Percentiles rank a stretch among this genome's conserved stretches.
These are phyloP conservation scores for Biscogniauxia mediterranea DNA, from an alignment of 2,329 filamentous ascomycete genomes.

Conservation along the genomic window DNA sequence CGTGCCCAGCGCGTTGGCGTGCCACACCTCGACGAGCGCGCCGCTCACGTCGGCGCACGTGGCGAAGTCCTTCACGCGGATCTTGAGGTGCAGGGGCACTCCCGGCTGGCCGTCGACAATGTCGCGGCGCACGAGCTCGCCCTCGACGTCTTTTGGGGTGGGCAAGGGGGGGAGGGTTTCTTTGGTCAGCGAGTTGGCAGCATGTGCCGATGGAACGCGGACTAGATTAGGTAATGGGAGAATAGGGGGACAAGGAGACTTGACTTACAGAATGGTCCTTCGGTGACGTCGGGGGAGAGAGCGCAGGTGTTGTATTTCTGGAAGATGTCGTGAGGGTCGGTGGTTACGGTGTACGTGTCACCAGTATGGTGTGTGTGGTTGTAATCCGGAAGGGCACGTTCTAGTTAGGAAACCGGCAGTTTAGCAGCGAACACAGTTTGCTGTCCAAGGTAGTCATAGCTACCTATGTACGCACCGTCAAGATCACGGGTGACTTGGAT, in stretches of 20 bases:
- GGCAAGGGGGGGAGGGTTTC: too few species aligned
- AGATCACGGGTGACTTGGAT: not conserved
- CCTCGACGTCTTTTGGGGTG: conserved; percentile 4
- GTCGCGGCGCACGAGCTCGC: conserved; percentile 10
- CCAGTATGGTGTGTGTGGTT: not conserved
- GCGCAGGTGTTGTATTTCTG: conserved; percentile 1
- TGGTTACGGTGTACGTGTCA: not conserved
- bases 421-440: not conserved
- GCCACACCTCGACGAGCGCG: conserved; percentile 13
- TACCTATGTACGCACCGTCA: not conserved
- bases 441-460: not conserved
- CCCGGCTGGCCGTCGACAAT: conserved; percentile 8
- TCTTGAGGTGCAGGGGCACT: conserved; percentile 7
- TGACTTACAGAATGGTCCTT: conserved; percentile 8
- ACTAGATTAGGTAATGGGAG: not conserved
- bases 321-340: conserved; percentile 4
- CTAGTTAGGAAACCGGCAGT: not conserved
- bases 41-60: conserved; percentile 6
- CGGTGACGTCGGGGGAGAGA: conserved; percentile 21
- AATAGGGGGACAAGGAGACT: too few species aligned
- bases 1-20: conserved; percentile 10
- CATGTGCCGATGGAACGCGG: too few species aligned
- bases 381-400: not conserved
- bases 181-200: too few species aligned
- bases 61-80: conserved; percentile 10